phyloP scores from a whole-genome alignment of 1,139 yeast species.

The Zygoascus sp. region DNA sequence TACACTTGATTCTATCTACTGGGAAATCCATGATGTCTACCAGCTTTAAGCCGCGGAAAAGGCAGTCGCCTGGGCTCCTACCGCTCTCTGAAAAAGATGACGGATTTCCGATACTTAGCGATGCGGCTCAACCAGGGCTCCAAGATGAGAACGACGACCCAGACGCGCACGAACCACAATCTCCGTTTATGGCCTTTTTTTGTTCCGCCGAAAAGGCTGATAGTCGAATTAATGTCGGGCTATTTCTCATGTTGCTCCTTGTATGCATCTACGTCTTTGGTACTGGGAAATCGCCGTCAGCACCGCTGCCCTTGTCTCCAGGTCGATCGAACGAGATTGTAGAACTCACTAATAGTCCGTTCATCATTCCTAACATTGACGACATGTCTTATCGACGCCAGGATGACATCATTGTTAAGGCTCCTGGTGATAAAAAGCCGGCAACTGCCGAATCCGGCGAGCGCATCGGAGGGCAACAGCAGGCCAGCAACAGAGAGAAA shows the following conservation, averaged over 20 bases:
- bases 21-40: neutral
- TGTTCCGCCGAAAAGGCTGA: neutral
- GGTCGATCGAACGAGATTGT: constrained; percentile 8
- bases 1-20: neutral
- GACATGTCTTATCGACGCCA: constrained; percentile 7
- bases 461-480: too few species aligned
- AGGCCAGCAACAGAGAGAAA: neutral
- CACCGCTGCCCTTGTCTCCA: too few species aligned
- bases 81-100: neutral
- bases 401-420: constrained; percentile 10
- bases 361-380: constrained; percentile 13
- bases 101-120: too few species aligned
- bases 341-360: constrained; percentile 8
- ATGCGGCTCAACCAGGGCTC: constrained; percentile 1
- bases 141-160: neutral
- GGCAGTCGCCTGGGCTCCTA: neutral
- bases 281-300: too few species aligned
- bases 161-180: neutral
- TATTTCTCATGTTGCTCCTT: neutral
- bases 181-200: neutral
- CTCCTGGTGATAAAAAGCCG: constrained; percentile 14
- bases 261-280: neutral
- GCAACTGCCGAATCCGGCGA: neutral
- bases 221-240: neutral
- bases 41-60: neutral